Evolutionary conservation across 352 stramenopile genomes (phyloP), one percentile per base, ranked within the genome.

Genomic region (Globisporangium lucens): DNA sequence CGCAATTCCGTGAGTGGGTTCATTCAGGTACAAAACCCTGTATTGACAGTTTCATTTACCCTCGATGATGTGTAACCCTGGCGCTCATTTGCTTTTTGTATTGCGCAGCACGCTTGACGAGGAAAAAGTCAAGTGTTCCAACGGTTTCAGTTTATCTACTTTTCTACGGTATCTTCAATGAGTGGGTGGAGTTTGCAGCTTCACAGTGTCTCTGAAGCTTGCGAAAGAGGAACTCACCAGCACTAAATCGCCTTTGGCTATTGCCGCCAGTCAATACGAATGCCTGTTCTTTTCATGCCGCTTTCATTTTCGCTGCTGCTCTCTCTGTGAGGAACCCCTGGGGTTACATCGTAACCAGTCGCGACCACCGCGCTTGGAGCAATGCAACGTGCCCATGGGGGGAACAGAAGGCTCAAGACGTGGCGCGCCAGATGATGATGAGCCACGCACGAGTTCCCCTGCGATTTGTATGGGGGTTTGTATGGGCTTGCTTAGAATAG

Each of bases 401-500:
- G 43, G 43, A 51, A 51, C 43, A 51, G 41, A 49, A 49, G 43
- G 43, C 17, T 24, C 15, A 49, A 49, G 38, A 15, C 38, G 43
- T 51, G 43, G 43, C 43, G 43, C 43, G 43, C 43, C 43, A 51
- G 43, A 33, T 49, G 43, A n/a, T 56, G 51, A 30, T 56, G 51
- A 56, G 51, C 12, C 24, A 15, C 17, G 43, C 17, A 12, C 43
- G 9, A 20, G 43, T 51, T 51, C 43, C 43, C 17, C 43, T 51
- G 43, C 6, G 43, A 51, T 56, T 61, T 61, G 55, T 61, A 60
- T 60, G 17, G 55, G 8, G 29, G 8, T 43, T 59, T 60, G 55
- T 60, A 61, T 46, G 55, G 1, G 12, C 29, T 3, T 57, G 24
- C 30, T 13, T 22, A 8, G 8, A 20, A 20, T 35, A n/a, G 52